Conservation (phyloP, 176 grass and related monocot genomes). For the Oryza punctata region DNA sequence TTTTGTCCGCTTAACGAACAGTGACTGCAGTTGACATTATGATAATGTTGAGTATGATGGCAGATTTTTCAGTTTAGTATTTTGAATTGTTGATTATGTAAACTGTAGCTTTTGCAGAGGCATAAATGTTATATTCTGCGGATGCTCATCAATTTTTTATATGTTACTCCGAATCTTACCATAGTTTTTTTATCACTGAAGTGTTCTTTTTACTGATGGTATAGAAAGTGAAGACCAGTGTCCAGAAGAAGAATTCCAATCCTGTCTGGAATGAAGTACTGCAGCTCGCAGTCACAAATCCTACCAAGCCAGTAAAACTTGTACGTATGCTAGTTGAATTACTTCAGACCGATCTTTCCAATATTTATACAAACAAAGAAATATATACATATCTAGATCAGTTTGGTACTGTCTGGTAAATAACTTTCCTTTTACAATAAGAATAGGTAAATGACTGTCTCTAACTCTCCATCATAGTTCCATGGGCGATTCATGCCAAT, state of each 20-base stretch:
- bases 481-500: not conserved
- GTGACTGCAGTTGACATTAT: not conserved
- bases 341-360: not conserved
- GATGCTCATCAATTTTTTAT: not conserved
- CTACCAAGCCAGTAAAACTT: conserved; percentile 59
- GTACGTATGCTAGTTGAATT: conserved; percentile 52
- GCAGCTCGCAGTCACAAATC: conserved; percentile 61
- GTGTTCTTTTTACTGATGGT: conserved; percentile 27
- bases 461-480: not conserved
- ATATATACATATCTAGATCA: not conserved
- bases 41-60: not conserved
- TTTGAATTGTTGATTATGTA: not conserved
- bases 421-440: not conserved
- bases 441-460: not conserved
- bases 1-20: not conserved
- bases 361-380: not conserved
- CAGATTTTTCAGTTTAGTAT: not conserved
- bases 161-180: conserved; percentile 1
- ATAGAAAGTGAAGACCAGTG: conserved; percentile 81
- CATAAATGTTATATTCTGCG: not conserved
- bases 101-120: not conserved
- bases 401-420: not conserved
- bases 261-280: conserved; percentile 87
- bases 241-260: conserved; percentile 77
- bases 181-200: conserved; percentile 10